Percentiles rank a stretch among this genome's conserved stretches.
These are phyloP conservation scores for Sordariomycetes sp. DNA, from an alignment of 2,329 filamentous ascomycete genomes.

Conservation along the genomic window DNA sequence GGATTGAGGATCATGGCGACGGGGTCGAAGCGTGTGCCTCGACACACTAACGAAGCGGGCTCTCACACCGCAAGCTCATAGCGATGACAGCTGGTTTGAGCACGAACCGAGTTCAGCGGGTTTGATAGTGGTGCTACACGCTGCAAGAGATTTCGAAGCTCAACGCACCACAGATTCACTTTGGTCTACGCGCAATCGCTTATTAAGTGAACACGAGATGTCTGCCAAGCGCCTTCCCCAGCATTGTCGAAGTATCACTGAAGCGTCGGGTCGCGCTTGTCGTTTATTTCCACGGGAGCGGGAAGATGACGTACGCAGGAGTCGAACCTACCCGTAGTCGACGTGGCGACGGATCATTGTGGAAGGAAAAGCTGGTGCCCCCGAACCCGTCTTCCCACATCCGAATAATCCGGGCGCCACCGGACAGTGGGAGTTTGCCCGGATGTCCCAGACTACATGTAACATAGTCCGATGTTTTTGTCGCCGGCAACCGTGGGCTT, in stretches of 20 bases:
- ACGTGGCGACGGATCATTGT: not conserved
- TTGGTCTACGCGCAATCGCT: not conserved
- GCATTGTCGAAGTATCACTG: not conserved
- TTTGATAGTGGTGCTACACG: not conserved
- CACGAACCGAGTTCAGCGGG: not conserved
- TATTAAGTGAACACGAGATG: not conserved
- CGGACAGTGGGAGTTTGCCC: no score
- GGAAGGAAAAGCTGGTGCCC: no score
- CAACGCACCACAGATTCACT: not conserved
- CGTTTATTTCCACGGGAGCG: not conserved
- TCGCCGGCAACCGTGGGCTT: no score
- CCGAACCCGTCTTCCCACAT: no score
- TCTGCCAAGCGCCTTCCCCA: not conserved
- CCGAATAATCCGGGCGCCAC: no score
- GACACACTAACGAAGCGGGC: not conserved
- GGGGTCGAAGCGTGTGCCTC: not conserved
- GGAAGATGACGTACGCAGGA: not conserved
- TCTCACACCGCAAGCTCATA: not conserved
- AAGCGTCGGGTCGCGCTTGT: not conserved
- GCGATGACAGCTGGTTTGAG: not conserved
- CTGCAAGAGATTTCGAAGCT: not conserved
- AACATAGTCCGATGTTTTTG: no score
- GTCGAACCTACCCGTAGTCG: not conserved
- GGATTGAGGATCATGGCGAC: slow-evolving; percentile 55
- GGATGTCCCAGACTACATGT: no score